phyloP scores from a whole-genome alignment of 768 basidiomycete species.

The Auricularia sp. region DNA sequence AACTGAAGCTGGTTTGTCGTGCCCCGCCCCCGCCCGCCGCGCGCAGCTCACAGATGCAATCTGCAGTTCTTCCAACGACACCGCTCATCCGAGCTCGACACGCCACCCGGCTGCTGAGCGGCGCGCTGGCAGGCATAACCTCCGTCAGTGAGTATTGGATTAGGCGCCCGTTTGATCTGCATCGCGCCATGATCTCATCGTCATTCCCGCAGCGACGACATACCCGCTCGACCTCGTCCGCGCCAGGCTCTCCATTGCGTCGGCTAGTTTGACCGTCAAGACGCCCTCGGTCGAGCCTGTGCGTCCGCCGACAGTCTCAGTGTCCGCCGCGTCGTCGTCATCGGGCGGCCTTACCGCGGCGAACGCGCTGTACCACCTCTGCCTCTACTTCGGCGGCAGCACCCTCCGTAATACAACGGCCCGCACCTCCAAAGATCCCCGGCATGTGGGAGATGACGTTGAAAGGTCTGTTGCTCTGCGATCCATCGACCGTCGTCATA shows the following conservation, averaged over 20 bases:
- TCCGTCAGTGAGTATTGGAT: slow-evolving; percentile 67
- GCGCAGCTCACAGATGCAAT: neutral
- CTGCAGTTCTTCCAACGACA: slow-evolving; percentile 56
- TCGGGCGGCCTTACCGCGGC: slow-evolving; percentile 4
- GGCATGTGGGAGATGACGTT: slow-evolving; percentile 80
- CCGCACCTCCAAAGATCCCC: slow-evolving; percentile 15
- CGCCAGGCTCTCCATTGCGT: slow-evolving; percentile 85
- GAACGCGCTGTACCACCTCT: slow-evolving; percentile 12
- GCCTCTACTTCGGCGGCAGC: slow-evolving; percentile 19
- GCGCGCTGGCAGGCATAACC: slow-evolving; percentile 87
- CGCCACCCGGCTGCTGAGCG: slow-evolving; percentile 73
- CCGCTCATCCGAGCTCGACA: slow-evolving; percentile 73
- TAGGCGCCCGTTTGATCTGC: neutral
- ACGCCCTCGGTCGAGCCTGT: slow-evolving; percentile 14
- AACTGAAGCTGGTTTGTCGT: slow-evolving; percentile 63
- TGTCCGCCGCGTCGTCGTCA: slow-evolving; percentile 12
- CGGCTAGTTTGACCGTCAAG: slow-evolving; percentile 54
- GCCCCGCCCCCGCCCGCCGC: neutral
- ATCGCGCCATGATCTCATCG: slow-evolving; percentile 7
- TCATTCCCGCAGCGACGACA: slow-evolving; percentile 49
- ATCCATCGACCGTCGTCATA: neutral
- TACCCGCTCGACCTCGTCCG: slow-evolving; percentile 93
- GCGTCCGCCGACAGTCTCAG: slow-evolving; percentile 19
- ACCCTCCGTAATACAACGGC: slow-evolving; percentile 24
- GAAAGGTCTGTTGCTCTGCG: slow-evolving; percentile 24